Evolutionary conservation across 371 early-diverging fungal genomes (phyloP).

Genomic region (Mortierella sp.): DNA sequence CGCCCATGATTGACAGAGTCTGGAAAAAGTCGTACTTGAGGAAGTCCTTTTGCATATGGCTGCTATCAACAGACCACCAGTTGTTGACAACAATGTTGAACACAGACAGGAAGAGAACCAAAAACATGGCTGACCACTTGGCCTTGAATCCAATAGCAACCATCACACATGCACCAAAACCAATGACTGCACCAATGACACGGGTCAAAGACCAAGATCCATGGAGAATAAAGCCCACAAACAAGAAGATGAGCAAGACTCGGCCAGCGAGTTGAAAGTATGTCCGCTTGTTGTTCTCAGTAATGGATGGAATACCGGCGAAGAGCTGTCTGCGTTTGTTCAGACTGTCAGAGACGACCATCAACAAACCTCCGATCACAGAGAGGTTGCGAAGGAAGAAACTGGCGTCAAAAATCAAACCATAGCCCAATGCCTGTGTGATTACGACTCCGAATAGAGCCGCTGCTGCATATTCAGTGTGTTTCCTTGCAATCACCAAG

Average conservation of each 20-base stretch:
- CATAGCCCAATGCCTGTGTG: slow-evolving; percentile 93
- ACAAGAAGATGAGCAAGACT: slow-evolving; percentile 91
- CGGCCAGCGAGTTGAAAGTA: slow-evolving; percentile 94
- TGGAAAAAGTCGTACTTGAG: slow-evolving; percentile 99
- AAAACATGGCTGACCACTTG: slow-evolving; percentile 92
- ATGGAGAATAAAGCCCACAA: slow-evolving; percentile 88
- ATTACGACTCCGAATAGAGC: slow-evolving; percentile 87
- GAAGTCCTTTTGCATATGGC: slow-evolving; percentile 88
- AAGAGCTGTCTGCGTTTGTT: slow-evolving; percentile 80
- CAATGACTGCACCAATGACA: slow-evolving; percentile 77
- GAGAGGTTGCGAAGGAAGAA: slow-evolving; percentile 95
- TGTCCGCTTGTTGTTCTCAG: slow-evolving; percentile 83
- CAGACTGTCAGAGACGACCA: slow-evolving; percentile 88
- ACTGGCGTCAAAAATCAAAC: slow-evolving; percentile 88
- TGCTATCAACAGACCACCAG: slow-evolving; percentile 94
- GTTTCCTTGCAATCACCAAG: slow-evolving; percentile 81
- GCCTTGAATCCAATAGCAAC: slow-evolving; percentile 98
- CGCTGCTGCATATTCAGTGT: slow-evolving; percentile 85
- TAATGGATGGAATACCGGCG: slow-evolving; percentile 89
- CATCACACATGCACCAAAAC: slow-evolving; percentile 91
- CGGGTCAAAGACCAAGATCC: slow-evolving; percentile 85
- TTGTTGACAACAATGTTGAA: slow-evolving; percentile 94
- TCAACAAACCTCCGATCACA: slow-evolving; percentile 93
- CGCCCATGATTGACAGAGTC: slow-evolving; percentile 95
- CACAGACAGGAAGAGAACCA: slow-evolving; percentile 89